These are phyloP conservation scores for Termitomyces sp. DNA, from an alignment of 768 basidiomycete genomes.

Conservation along the genomic window DNA sequence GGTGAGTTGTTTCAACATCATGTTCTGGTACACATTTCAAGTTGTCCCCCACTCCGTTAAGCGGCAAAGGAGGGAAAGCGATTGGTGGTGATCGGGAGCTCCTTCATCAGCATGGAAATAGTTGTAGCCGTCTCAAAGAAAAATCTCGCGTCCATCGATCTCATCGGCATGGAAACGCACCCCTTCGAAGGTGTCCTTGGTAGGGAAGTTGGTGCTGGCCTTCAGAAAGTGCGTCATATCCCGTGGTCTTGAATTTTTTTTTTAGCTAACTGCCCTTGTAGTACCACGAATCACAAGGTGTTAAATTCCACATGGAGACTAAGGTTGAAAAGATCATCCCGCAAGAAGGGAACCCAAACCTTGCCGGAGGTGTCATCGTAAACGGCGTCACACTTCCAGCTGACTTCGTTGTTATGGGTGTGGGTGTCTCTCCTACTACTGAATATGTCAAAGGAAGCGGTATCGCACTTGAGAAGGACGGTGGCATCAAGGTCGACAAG, in stretches of 20 bases:
- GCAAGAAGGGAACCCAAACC: conserved; percentile 40
- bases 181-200: conserved; percentile 85
- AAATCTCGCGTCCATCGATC: conserved; percentile 74
- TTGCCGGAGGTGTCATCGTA: conserved; percentile 63
- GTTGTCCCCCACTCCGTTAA: conserved; percentile 16
- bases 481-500: conserved; percentile 74
- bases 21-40: not conserved
- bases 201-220: conserved; percentile 66
- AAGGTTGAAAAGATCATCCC: conserved; percentile 64
- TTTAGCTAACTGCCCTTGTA: conserved; percentile 19
- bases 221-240: conserved; percentile 54
- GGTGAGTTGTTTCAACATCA: conserved; percentile 31
- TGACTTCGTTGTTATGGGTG: conserved; percentile 80
- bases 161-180: conserved; percentile 76
- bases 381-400: conserved; percentile 60
- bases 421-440: conserved; percentile 82
- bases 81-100: conserved; percentile 79
- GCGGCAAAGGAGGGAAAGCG: conserved; percentile 68
- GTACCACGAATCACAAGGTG: conserved; percentile 78
- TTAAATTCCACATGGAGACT: conserved; percentile 77
- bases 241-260: not conserved
- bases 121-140: conserved; percentile 69
- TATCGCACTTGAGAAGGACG: conserved; percentile 66
- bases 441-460: conserved; percentile 69
- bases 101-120: conserved; percentile 93